These are phyloP conservation scores for Lentinus tigrinus DNA, from an alignment of 768 basidiomycete species.

Conservation along the genomic window DNA sequence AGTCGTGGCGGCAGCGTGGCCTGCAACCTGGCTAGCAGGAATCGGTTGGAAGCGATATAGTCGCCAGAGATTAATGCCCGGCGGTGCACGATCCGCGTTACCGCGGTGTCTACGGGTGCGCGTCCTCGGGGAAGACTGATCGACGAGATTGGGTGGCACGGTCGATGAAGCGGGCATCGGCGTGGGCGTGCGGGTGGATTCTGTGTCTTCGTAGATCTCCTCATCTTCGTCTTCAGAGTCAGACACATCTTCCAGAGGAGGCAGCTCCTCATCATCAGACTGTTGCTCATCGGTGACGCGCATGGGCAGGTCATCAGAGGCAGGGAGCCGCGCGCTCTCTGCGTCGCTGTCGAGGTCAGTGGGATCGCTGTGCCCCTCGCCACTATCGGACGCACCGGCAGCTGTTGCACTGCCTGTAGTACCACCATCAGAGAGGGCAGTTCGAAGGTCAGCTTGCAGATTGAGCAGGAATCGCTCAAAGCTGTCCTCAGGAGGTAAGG, in stretches of 20 bases:
- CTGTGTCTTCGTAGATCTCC: constrained; percentile 22
- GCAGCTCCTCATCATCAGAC: constrained; percentile 27
- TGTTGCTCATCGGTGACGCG: not conserved
- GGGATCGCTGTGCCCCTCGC: not conserved
- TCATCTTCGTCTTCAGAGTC: constrained; percentile 35
- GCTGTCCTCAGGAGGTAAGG: constrained; percentile 55
- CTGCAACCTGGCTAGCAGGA: constrained; percentile 29
- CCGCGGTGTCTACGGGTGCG: not conserved
- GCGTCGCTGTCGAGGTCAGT: not conserved
- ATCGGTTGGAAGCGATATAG: constrained; percentile 81
- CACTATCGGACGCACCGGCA: not conserved
- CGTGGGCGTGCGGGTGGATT: constrained; percentile 22
- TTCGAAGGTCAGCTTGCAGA: constrained; percentile 69
- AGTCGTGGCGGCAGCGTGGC: constrained; percentile 25
- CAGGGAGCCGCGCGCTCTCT: not conserved
- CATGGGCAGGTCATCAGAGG: not conserved
- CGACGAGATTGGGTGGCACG: constrained; percentile 8
- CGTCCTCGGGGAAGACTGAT: not conserved
- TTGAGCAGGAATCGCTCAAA: constrained; percentile 83
- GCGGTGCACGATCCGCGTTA: constrained; percentile 38
- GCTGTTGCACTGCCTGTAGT: not conserved
- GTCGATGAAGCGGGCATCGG: constrained; percentile 21
- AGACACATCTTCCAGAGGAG: constrained; percentile 33
- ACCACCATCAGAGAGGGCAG: constrained; percentile 48
- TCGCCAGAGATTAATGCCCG: constrained; percentile 77